These are phyloP conservation scores for Asterionellopsis glacialis DNA, from an alignment of 108 stramenopile genomes.

Conservation along the genomic window DNA sequence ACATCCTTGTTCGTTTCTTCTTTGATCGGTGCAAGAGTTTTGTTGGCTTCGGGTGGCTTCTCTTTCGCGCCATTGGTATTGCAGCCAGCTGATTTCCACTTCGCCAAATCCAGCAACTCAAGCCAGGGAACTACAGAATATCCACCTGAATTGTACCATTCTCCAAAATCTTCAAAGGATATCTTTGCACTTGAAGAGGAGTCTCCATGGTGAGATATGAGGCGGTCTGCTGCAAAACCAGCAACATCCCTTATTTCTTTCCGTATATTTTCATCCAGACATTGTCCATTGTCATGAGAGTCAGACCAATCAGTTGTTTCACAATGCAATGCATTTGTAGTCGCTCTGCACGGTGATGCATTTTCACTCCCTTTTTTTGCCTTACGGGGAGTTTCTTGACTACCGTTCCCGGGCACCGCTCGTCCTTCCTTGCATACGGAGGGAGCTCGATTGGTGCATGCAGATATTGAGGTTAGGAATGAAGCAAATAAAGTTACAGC, in stretches of 20 bases:
- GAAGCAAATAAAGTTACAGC: slow-evolving; percentile 55
- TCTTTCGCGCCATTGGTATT: not conserved
- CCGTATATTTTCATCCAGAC: slow-evolving; percentile 15
- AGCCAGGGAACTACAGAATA: slow-evolving; percentile 80
- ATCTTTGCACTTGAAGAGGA: slow-evolving; percentile 13
- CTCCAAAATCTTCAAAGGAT: slow-evolving; percentile 62
- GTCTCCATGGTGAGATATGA: slow-evolving; percentile 25
- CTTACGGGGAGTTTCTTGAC: not conserved
- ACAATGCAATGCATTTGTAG: not conserved
- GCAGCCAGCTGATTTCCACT: slow-evolving; percentile 51
- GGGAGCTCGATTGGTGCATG: not conserved
- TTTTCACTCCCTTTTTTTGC: not conserved
- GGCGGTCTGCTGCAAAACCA: slow-evolving; percentile 60
- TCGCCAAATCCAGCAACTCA: slow-evolving; percentile 71
- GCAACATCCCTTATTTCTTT: slow-evolving; percentile 73
- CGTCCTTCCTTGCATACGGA: not conserved
- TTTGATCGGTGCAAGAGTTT: no score
- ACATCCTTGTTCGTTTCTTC: not conserved
- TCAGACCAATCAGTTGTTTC: slow-evolving; percentile 1
- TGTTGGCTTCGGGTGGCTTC: not conserved
- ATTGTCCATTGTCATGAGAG: not conserved
- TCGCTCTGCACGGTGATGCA: not conserved
- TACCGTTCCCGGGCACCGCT: not conserved
- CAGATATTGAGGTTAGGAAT: slow-evolving; percentile 52
- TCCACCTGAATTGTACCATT: slow-evolving; percentile 81